Conservation (phyloP, 2,329 filamentous ascomycete species). For the Alternaria postmessia region DNA sequence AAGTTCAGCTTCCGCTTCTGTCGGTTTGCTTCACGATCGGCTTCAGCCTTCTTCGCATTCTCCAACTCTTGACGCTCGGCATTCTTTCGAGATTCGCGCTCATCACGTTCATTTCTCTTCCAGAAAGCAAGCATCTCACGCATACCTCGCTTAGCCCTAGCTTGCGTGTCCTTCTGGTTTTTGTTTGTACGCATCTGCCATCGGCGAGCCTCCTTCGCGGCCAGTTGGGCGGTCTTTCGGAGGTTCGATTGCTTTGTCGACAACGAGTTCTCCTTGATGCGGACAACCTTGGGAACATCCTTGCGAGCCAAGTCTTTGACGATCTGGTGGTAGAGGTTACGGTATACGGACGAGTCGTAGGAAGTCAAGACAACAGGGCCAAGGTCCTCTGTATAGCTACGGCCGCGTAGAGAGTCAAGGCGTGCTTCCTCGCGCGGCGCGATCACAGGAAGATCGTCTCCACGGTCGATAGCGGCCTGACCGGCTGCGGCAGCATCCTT, state of each 20-base stretch:
- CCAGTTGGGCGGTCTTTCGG: constrained; percentile 95
- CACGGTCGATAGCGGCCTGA: constrained; percentile 82
- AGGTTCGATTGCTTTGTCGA: constrained; percentile 91
- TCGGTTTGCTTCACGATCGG: constrained; percentile 93
- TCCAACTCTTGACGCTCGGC: constrained; percentile 96
- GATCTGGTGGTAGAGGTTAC: constrained; percentile 97
- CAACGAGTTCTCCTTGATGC: constrained; percentile 85
- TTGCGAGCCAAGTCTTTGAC: constrained; percentile 94
- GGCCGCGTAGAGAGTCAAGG: constrained; percentile 53
- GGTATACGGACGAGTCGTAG: constrained; percentile 90
- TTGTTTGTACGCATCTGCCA: constrained; percentile 99
- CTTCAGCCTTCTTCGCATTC: constrained; percentile 94
- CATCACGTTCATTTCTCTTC: constrained; percentile 98
- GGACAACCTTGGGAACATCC: constrained; percentile 90
- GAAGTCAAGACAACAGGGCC: constrained; percentile 54
- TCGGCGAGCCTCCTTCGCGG: constrained; percentile 94
- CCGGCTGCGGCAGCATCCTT: constrained; percentile 84
- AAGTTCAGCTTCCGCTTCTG: constrained; percentile 99
- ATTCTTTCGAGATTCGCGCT: constrained; percentile 90
- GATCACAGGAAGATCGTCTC: constrained; percentile 72
- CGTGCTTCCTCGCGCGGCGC: constrained; percentile 67
- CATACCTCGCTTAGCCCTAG: constrained; percentile 97
- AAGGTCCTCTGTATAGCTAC: constrained; percentile 60
- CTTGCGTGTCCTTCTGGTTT: constrained; percentile 96
- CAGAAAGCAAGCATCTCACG: constrained; percentile 99